These are phyloP conservation scores for Kazachstania sp. DNA, from an alignment of 1,139 yeast species.

Conservation along the genomic window DNA sequence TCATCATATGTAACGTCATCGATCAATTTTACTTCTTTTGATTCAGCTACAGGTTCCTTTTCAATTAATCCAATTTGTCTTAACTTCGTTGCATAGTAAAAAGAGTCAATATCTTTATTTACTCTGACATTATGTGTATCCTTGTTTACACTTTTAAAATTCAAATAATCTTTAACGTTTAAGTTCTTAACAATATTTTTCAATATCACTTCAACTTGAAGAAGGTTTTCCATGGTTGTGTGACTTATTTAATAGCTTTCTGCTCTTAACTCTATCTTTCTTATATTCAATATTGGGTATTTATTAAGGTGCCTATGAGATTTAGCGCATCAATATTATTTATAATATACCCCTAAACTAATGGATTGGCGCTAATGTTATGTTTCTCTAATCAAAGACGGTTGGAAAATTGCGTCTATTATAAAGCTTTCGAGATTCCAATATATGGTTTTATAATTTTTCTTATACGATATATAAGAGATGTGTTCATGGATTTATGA, in stretches of 20 bases:
- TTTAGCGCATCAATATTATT: too few species aligned
- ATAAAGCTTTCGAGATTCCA: too few species aligned
- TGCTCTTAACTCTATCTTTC: too few species aligned
- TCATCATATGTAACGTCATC: constrained; percentile 7
- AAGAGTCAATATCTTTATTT: constrained; percentile 29
- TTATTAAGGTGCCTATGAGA: too few species aligned
- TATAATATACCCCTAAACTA: too few species aligned
- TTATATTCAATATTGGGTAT: too few species aligned
- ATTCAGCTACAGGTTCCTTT: constrained; percentile 16
- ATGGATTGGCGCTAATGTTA: too few species aligned
- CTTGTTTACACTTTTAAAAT: constrained; percentile 25
- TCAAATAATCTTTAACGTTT: constrained; percentile 29
- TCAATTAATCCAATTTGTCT: constrained; percentile 45
- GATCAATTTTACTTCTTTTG: constrained; percentile 31
- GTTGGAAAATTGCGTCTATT: too few species aligned
- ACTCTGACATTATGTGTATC: constrained; percentile 33
- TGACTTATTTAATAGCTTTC: neutral
- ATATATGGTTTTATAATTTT: too few species aligned
- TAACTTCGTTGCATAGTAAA: constrained; percentile 47
- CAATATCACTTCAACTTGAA: constrained; percentile 23
- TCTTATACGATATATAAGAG: too few species aligned
- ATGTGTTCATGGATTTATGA: too few species aligned
- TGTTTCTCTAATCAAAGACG: too few species aligned
- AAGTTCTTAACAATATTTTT: constrained; percentile 18
- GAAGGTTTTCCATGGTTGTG: constrained; percentile 19